These are phyloP conservation scores for Ogataea henricii DNA, from an alignment of 805 yeast species.

Conservation along the genomic window DNA sequence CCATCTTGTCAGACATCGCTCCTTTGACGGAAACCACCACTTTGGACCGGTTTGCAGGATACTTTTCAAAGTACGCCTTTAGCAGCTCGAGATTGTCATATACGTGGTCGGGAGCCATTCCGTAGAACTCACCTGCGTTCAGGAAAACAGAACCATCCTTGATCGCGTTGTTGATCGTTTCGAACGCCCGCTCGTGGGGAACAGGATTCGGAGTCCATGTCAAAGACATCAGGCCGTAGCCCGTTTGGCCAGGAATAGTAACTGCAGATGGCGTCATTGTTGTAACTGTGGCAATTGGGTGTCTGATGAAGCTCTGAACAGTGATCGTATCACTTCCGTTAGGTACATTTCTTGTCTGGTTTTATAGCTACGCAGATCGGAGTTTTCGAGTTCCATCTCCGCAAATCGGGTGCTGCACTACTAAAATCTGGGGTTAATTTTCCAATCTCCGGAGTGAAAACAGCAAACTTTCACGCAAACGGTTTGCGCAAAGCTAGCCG, in stretches of 20 bases:
- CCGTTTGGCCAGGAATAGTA: constrained; percentile 38
- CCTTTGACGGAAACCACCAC: constrained; percentile 73
- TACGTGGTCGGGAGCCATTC: constrained; percentile 43
- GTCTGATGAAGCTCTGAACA: neutral
- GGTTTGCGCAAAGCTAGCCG: too few species aligned
- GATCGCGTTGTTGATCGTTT: constrained; percentile 53
- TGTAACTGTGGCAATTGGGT: neutral
- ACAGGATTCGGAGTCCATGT: constrained; percentile 67
- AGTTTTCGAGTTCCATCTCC: neutral
- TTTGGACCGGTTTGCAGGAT: constrained; percentile 57
- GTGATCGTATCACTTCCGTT: too few species aligned
- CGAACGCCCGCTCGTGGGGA: constrained; percentile 54
- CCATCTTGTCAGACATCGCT: constrained; percentile 37
- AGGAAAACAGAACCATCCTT: constrained; percentile 52
- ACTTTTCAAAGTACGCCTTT: constrained; percentile 54
- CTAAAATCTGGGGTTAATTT: neutral
- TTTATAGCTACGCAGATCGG: neutral
- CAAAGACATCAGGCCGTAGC: constrained; percentile 82
- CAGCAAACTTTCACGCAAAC: neutral
- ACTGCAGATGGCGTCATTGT: constrained; percentile 1
- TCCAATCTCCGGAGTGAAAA: neutral
- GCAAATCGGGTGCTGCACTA: neutral
- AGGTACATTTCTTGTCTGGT: too few species aligned
- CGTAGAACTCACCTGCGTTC: constrained; percentile 83
- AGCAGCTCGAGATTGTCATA: constrained; percentile 56